Evolutionary conservation across 441 rosid species (phyloP).

Genomic region (Kokia cookei): DNA sequence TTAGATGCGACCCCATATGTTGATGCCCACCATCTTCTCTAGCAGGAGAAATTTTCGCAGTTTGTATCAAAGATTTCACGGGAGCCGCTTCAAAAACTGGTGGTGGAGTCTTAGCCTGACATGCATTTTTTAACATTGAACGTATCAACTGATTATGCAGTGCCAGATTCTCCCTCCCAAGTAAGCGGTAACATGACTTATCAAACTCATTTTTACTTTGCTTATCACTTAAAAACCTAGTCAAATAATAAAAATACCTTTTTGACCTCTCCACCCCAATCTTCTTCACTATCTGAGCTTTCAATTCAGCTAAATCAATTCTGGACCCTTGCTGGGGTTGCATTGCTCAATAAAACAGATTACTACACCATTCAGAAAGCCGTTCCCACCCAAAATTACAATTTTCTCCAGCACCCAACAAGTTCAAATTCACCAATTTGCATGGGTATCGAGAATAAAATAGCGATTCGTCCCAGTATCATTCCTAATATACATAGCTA

Average conservation of each 20-base stretch:
- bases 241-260: slow-evolving; percentile 64
- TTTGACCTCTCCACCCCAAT: slow-evolving; percentile 75
- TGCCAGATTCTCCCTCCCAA: slow-evolving; percentile 83
- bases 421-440: slow-evolving; percentile 29
- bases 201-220: slow-evolving; percentile 75
- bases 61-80: slow-evolving; percentile 36
- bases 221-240: slow-evolving; percentile 68
- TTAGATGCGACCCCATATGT: slow-evolving; percentile 45
- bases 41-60: slow-evolving; percentile 32
- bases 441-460: slow-evolving; percentile 20
- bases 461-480: neutral
- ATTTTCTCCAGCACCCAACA: slow-evolving; percentile 27
- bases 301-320: slow-evolving; percentile 74
- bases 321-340: slow-evolving; percentile 70
- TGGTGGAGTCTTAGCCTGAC: slow-evolving; percentile 59
- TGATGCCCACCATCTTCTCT: slow-evolving; percentile 55
- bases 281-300: slow-evolving; percentile 63
- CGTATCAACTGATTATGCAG: slow-evolving; percentile 76
- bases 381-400: slow-evolving; percentile 15
- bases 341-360: slow-evolving; percentile 54
- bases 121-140: slow-evolving; percentile 70
- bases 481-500: slow-evolving; percentile 6
- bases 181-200: slow-evolving; percentile 54
- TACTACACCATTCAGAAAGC: slow-evolving; percentile 39
- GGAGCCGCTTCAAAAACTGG: slow-evolving; percentile 8